Evolutionary conservation across 1,139 yeast species (phyloP).

Genomic region (Suhomyces anneliseae): DNA sequence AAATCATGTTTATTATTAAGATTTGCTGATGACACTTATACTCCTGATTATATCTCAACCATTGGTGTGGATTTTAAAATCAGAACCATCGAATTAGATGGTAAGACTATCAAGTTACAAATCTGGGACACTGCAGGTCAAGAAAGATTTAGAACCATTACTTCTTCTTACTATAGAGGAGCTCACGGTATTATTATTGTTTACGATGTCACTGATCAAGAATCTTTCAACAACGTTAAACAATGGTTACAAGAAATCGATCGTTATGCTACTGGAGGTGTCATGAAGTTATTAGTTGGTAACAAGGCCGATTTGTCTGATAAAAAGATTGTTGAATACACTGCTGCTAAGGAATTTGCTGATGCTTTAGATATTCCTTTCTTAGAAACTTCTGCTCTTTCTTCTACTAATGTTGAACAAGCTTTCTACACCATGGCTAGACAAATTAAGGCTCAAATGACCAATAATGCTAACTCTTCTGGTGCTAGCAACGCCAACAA

Average conservation of each 20-base stretch:
- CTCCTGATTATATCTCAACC: slow-evolving; percentile 95
- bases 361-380: slow-evolving; percentile 95
- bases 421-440: slow-evolving; percentile 99
- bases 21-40: slow-evolving; percentile 96
- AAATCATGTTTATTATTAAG: slow-evolving; percentile 92
- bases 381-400: slow-evolving; percentile 94
- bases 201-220: slow-evolving; percentile 97
- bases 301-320: slow-evolving; percentile 94
- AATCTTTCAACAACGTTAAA: slow-evolving; percentile 93
- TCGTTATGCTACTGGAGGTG: slow-evolving; percentile 97
- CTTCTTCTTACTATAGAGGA: slow-evolving; percentile 96
- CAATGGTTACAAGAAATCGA: slow-evolving; percentile 99
- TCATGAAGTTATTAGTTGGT: slow-evolving; percentile 92
- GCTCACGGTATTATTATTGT: slow-evolving; percentile 98
- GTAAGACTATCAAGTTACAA: slow-evolving; percentile 94
- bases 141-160: slow-evolving; percentile 96
- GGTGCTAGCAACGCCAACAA: slow-evolving; percentile 42
- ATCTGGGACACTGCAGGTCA: slow-evolving; percentile 99
- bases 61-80: slow-evolving; percentile 98
- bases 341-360: slow-evolving; percentile 97
- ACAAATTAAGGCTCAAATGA: slow-evolving; percentile 96
- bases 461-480: slow-evolving; percentile 54
- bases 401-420: slow-evolving; percentile 95
- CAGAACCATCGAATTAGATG: slow-evolving; percentile 94
- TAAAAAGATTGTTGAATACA: slow-evolving; percentile 93